Evolutionary conservation across 208 protist species (phyloP), one percentile per base, ranked within the genome.

Genomic region (Acanthamoeba sp.): DNA sequence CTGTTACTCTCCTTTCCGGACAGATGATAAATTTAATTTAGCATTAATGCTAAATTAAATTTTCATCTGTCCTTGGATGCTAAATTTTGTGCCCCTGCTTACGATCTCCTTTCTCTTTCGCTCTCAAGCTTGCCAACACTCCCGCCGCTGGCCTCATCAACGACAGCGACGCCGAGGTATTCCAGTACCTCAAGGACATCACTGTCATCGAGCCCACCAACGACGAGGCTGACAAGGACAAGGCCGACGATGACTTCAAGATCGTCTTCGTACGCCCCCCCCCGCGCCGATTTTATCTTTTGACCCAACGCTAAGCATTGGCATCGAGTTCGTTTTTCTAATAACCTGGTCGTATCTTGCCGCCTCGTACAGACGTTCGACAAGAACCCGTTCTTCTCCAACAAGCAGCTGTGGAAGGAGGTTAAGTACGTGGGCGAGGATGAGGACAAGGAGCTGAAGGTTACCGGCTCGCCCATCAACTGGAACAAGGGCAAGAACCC

Each of bases 401-500:
- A 90, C 84, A 90, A 90, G 84, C 45, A 59, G 52, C 36, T 90
- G 48, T 90, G 84, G 84, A 90, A 90, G 84, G 84, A 90, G 52
- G 52, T 90, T 34, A 59, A 69, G 52, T 90, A 71, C 18, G 73
- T 52, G 0, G 42, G 42, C 22, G 73, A 34, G 16, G 38, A 40
- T 32, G 84, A 90, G 50, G 50, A 90, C 24, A 29, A 32, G 42
- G 12, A 20, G 12, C 84, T 45, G 1, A 38, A 29, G 50, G 32
- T 90, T 12, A 71, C 55, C 32, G 52, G 34, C 52, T 90, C 84
- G 20, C 10, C 45, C 52, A 90, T 90, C 84, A 71, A 59, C 45
- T 90, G 84, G 84, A 59, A 90, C 45, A 90, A 90, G 84, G 84
- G 84, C 84, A 90, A 90, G 84, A 69, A 90, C 52, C 55, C 55